Percentiles rank a stretch among this genome's conserved stretches.
phyloP scores from a whole-genome alignment of 108 stramenopile genomes.

The Stephanodiscus triporus region DNA sequence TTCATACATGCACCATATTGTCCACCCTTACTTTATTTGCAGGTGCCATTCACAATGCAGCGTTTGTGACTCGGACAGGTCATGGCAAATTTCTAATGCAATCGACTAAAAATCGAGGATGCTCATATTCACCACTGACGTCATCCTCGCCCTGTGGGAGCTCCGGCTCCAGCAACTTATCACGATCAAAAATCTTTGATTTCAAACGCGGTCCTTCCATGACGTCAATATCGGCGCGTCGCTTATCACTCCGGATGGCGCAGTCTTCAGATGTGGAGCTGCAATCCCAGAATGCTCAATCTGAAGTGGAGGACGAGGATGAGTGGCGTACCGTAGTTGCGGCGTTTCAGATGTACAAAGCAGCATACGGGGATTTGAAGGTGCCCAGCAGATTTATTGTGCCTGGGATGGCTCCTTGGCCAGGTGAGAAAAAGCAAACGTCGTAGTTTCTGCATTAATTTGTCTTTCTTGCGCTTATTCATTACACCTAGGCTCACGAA shows the following conservation, averaged over 20 bases:
- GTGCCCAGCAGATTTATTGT: constrained; percentile 85
- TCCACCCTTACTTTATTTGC: constrained; percentile 8
- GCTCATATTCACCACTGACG: neutral
- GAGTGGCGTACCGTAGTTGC: constrained; percentile 79
- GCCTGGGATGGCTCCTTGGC: constrained; percentile 84
- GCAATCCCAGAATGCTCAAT: constrained; percentile 8
- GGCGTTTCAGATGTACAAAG: constrained; percentile 88
- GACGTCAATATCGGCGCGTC: neutral
- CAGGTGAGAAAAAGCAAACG: constrained; percentile 50
- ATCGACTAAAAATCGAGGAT: constrained; percentile 2
- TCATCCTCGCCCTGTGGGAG: neutral
- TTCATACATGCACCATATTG: constrained; percentile 12
- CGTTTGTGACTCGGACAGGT: constrained; percentile 24
- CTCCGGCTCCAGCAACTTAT: neutral
- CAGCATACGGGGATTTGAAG: constrained; percentile 85
- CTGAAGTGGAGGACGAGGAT: constrained; percentile 55
- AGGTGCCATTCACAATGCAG: constrained; percentile 16
- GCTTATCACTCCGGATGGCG: constrained; percentile 10
- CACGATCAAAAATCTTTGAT: constrained; percentile 8
- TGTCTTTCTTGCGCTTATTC: neutral
- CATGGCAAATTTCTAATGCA: neutral
- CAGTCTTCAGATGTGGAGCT: constrained; percentile 22
- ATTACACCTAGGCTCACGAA: neutral
- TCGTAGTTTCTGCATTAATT: neutral
- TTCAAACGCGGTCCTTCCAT: constrained; percentile 2